Base-by-base conservation (phyloP, 495 filamentous ascomycete genomes). In the Aspergillus biplanus region DNA sequence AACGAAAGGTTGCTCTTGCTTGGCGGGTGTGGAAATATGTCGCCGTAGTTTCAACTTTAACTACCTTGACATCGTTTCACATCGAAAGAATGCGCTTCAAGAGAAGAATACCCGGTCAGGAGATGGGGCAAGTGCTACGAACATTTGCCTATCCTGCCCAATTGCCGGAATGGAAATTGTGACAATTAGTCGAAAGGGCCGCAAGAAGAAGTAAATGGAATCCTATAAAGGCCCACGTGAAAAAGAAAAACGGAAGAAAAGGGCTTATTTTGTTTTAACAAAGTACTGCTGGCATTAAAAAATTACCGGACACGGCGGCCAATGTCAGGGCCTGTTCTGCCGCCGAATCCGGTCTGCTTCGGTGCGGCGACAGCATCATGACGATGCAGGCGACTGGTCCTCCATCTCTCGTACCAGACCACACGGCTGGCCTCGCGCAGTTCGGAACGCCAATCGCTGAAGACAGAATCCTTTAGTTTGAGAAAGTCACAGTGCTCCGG, bases 371-470 rank as follows among this genome's bases (percentile, higher is more conserved):
- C 33, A 27, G 33, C 63, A 15, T 69, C 71, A 55, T 80, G 73
- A 35, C 78, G 73, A 50, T 84, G 81, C 64, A 92, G 74, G 49
- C 89, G 84, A 67, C 83, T 85, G 35, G 89, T 98, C 77, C 95
- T 86, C 95, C 95, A 99, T 66, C 91, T 87, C 75, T 99, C 95
- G 67, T 99, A 99, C 91, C 93, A 98, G 62, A 91, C 81, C 77
- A 96, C 92, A 56, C 92, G 85, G 75, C 92, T 97, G 46, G 91
- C 91, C 76, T 97, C 93, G 50, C 94, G 89, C 64, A 99, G 82
- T 69, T 99, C 95, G 15, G 83, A 84, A 48, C 93, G 85, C 95
- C 95, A 99, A 71, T 98, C 96, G 69, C 76, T 88, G 73, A 99
- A 99, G 21, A 98, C 91, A 6, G 88, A 87, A 21, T 98, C 92